Percentiles rank a stretch among this genome's conserved stretches.
phyloP scores from a whole-genome alignment of 1,284 basidiomycete species.

The Sporisorium sorghi region DNA sequence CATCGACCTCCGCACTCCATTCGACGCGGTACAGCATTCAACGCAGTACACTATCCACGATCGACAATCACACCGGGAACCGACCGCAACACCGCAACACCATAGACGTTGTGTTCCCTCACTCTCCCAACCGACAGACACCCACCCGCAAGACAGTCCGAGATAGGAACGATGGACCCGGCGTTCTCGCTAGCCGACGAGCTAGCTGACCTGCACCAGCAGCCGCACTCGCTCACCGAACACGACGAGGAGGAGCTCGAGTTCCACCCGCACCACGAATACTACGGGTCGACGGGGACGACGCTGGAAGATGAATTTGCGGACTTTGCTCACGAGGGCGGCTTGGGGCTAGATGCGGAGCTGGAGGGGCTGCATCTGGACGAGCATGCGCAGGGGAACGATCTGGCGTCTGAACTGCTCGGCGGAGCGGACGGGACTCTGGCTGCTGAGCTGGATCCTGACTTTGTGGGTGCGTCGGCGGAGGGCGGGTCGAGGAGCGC shows the following conservation, averaged over 20 bases:
- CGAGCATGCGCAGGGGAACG: background rate
- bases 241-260: constrained; percentile 5
- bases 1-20: too few species aligned
- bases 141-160: too few species aligned
- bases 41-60: too few species aligned
- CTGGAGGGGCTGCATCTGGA: constrained; percentile 12
- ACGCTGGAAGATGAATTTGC: constrained; percentile 1
- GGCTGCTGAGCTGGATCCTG: constrained; percentile 14
- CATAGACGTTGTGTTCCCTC: too few species aligned
- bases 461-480: too few species aligned
- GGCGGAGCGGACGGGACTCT: constrained; percentile 3
- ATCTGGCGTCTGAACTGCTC: constrained; percentile 13
- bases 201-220: constrained; percentile 2
- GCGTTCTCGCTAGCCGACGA: constrained; percentile 43
- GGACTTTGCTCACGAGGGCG: background rate
- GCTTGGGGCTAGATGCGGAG: constrained; percentile 10
- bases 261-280: constrained; percentile 1
- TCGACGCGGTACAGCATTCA: too few species aligned
- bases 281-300: background rate
- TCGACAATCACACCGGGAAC: too few species aligned
- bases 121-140: too few species aligned
- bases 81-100: too few species aligned
- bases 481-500: too few species aligned
- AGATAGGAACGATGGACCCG: constrained; percentile 31
- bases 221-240: background rate